Evolutionary conservation across 1,139 yeast species (phyloP).

Genomic region (Scheffersomyces titani): DNA sequence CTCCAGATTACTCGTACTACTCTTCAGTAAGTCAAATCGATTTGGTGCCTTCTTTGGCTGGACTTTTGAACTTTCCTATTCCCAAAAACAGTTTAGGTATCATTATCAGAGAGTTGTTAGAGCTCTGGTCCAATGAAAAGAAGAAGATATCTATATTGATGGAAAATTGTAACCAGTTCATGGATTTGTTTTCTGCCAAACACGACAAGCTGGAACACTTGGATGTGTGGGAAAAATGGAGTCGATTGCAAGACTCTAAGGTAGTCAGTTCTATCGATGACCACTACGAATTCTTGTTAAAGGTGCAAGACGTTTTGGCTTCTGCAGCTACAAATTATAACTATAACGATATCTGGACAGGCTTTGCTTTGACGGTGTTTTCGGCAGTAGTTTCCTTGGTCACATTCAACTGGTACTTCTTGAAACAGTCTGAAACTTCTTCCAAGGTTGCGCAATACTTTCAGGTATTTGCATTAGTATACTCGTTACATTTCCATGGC

Average conservation of each 20-base stretch:
- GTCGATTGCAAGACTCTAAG: not conserved
- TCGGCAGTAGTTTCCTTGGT: conserved; percentile 26
- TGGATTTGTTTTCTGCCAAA: conserved; percentile 31
- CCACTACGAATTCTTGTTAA: conserved; percentile 41
- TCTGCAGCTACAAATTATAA: conserved; percentile 76
- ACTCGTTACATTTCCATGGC: conserved; percentile 72
- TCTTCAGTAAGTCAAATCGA: conserved; percentile 73
- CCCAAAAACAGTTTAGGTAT: conserved; percentile 88
- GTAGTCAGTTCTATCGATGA: conserved; percentile 15
- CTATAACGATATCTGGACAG: conserved; percentile 49
- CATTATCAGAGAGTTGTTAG: conserved; percentile 57
- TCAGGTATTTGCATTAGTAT: conserved; percentile 38
- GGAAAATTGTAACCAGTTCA: conserved; percentile 67
- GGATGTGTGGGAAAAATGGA: conserved; percentile 14
- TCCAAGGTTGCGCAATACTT: conserved; percentile 21
- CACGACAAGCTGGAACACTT: conserved; percentile 11
- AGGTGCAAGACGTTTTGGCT: conserved; percentile 58
- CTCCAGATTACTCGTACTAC: conserved; percentile 53
- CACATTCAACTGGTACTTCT: conserved; percentile 16
- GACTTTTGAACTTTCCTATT: conserved; percentile 73
- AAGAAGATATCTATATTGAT: conserved; percentile 43
- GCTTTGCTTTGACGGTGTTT: conserved; percentile 32
- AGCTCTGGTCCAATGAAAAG: conserved; percentile 45
- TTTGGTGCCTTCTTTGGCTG: conserved; percentile 80
- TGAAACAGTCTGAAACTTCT: conserved; percentile 9